Percentiles rank a stretch among this genome's conserved stretches.
Conservation (phyloP, 495 filamentous ascomycete species). For the Penicillium cinerascens region DNA sequence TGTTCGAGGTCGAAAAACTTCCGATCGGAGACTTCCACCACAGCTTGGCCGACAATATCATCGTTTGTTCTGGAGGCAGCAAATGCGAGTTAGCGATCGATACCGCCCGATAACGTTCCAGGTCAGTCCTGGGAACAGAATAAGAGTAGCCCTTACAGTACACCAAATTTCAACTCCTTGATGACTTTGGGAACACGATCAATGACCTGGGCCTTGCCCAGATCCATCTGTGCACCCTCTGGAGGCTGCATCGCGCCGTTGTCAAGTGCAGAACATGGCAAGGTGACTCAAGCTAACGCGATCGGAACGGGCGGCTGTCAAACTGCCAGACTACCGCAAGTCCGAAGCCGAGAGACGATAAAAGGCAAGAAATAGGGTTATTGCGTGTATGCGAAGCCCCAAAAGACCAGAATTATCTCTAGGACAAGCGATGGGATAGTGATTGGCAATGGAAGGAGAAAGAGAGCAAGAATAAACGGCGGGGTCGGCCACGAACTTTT, state of each 20-base stretch:
- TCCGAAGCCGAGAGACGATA: not conserved
- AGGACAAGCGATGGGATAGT: not conserved
- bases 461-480: conserved; percentile 16
- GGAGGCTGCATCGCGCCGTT: conserved; percentile 46
- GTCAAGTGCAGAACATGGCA: conserved; percentile 44
- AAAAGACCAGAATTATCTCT: not conserved
- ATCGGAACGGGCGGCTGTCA: conserved; percentile 19
- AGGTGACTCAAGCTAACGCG: conserved; percentile 31
- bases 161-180: conserved; percentile 88
- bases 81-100: conserved; percentile 23
- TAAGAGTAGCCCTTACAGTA: conserved; percentile 57
- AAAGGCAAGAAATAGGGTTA: not conserved
- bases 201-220: conserved; percentile 83
- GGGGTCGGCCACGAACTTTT: conserved; percentile 35
- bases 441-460: conserved; percentile 6
- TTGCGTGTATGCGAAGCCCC: not conserved
- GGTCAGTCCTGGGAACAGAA: conserved; percentile 6
- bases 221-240: conserved; percentile 47
- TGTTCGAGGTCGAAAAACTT: conserved; percentile 83
- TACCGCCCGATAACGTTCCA: conserved; percentile 6
- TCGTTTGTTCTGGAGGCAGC: conserved; percentile 63
- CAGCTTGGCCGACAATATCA: conserved; percentile 90
- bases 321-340: conserved; percentile 11
- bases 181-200: conserved; percentile 86
- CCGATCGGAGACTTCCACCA: conserved; percentile 86